A percentile compares a stretch with the other conserved stretches of the same genome.
Evolutionary conservation across 78 protist genomes (phyloP).

Genomic region (Planoprotostelium fungivorum): DNA sequence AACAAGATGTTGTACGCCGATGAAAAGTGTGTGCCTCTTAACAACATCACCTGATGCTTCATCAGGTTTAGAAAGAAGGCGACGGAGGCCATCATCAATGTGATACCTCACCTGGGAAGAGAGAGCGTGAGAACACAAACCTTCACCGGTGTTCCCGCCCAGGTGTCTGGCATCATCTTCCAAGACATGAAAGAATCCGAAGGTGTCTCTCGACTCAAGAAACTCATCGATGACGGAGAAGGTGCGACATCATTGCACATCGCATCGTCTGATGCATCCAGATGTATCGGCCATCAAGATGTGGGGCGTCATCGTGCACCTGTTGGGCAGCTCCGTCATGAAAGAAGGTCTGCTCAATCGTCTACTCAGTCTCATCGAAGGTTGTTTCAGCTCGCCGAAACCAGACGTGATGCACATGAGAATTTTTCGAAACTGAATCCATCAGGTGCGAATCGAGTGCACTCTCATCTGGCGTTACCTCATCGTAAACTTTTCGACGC

Average conservation of each 20-base stretch:
- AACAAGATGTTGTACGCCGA: not conserved
- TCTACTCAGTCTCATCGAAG: not conserved
- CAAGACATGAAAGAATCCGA: not conserved
- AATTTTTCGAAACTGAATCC: too few species aligned
- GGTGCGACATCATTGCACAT: not conserved
- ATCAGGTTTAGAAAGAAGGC: not conserved
- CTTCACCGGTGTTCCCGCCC: not conserved
- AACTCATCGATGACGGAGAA: not conserved
- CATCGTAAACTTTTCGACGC: not conserved
- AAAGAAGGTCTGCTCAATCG: not conserved
- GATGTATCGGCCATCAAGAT: not conserved
- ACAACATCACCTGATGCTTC: not conserved
- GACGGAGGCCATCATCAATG: not conserved
- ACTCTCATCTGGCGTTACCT: not conserved
- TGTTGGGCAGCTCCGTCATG: not conserved
- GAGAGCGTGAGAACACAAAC: not conserved
- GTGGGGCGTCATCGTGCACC: not conserved
- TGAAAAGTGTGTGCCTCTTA: not conserved
- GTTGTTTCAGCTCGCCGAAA: not conserved
- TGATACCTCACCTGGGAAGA: not conserved
- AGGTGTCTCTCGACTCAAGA: not conserved
- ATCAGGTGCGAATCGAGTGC: not conserved
- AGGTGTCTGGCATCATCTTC: not conserved
- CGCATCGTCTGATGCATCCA: not conserved
- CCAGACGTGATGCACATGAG: not conserved